Evolutionary conservation across 2,329 filamentous ascomycete genomes (phyloP).

Genomic region (Trichoderma sp.): DNA sequence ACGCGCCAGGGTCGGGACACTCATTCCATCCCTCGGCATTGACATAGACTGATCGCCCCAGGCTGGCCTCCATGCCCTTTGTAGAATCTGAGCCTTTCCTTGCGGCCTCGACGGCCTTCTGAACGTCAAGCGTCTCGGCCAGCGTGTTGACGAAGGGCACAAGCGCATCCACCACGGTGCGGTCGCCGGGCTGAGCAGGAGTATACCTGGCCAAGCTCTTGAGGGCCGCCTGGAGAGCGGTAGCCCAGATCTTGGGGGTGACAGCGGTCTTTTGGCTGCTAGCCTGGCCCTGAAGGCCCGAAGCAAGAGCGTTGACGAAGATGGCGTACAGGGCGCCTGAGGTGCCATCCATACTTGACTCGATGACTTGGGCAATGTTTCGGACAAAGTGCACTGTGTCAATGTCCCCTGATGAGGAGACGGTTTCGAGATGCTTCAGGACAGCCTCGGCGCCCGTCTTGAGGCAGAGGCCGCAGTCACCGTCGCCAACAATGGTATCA

Average conservation of each 20-base stretch:
- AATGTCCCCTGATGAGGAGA: conserved; percentile 39
- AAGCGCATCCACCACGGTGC: conserved; percentile 71
- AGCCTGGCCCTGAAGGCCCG: conserved; percentile 20
- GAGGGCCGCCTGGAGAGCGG: conserved; percentile 57
- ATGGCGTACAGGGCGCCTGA: conserved; percentile 73
- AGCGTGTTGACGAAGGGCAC: conserved; percentile 65
- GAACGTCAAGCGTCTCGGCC: conserved; percentile 46
- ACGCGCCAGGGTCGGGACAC: conserved; percentile 71
- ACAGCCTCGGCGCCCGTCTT: conserved; percentile 50
- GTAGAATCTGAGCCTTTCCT: conserved; percentile 64
- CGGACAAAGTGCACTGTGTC: conserved; percentile 20
- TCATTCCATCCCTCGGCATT: conserved; percentile 64
- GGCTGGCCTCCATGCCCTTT: conserved; percentile 69
- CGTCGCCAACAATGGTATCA: conserved; percentile 33
- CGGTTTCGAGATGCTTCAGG: conserved; percentile 51
- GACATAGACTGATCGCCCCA: conserved; percentile 73
- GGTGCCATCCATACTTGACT: conserved; percentile 71
- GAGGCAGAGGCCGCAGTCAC: conserved; percentile 30
- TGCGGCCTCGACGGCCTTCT: conserved; percentile 56
- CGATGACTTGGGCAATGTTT: conserved; percentile 54
- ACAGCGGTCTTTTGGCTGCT: neutral
- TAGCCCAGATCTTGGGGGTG: conserved; percentile 34
- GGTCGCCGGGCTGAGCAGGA: conserved; percentile 67
- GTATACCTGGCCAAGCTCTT: conserved; percentile 63
- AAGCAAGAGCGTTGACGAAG: conserved; percentile 68